These are phyloP conservation scores for Galerina marginata DNA, from an alignment of 768 basidiomycete species.

Conservation along the genomic window DNA sequence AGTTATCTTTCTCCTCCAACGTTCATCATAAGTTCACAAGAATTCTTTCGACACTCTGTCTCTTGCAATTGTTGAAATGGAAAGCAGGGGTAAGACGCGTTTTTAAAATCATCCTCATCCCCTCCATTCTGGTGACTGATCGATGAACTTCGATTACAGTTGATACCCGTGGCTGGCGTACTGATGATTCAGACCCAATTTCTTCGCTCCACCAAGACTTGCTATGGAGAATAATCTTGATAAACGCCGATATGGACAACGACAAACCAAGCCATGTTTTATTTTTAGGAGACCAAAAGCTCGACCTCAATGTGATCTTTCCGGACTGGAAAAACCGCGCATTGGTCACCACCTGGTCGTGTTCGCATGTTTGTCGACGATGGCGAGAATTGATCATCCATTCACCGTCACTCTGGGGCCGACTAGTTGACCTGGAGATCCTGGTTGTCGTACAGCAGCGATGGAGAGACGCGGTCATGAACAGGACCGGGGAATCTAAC, in stretches of 20 bases:
- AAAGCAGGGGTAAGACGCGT: too few species aligned
- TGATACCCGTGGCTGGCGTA: too few species aligned
- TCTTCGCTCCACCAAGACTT: constrained; percentile 1
- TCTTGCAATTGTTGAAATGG: too few species aligned
- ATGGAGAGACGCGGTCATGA: constrained; percentile 1
- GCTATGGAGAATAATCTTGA: constrained; percentile 8
- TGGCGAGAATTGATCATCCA: constrained; percentile 1
- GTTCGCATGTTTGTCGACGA: constrained; percentile 6
- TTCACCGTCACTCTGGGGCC: constrained; percentile 6
- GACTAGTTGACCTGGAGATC: constrained; percentile 3
- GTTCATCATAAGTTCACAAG: too few species aligned
- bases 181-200: background rate
- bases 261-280: background rate
- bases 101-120: too few species aligned
- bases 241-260: constrained; percentile 1
- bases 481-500: background rate
- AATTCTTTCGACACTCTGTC: too few species aligned
- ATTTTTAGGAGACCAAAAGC: too few species aligned
- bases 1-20: too few species aligned
- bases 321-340: constrained; percentile 1
- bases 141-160: too few species aligned
- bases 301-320: background rate
- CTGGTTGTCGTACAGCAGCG: background rate
- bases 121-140: too few species aligned
- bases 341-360: background rate